Conservation (phyloP, 1,139 yeast genomes). For the Geotrichum europaeum region DNA sequence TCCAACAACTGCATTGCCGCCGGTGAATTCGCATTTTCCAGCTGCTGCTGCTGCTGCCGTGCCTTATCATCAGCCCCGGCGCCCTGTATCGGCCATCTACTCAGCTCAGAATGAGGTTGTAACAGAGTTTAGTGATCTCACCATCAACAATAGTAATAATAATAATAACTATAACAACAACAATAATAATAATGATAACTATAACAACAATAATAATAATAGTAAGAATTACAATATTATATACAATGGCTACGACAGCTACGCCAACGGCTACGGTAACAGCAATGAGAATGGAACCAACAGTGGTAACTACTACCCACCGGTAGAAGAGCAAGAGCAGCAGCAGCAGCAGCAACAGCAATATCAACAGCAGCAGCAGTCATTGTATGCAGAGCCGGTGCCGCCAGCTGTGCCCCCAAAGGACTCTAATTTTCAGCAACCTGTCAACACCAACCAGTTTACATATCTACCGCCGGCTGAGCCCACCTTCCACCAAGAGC, state of each 20-base stretch:
- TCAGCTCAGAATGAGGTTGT: neutral
- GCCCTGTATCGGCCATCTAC: slow-evolving; percentile 3
- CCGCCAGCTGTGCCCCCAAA: neutral
- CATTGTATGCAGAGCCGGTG: neutral
- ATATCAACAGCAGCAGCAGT: neutral
- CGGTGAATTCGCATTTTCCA: neutral
- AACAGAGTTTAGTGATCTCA: neutral
- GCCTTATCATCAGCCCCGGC: neutral
- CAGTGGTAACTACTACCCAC: neutral
- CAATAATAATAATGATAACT: neutral
- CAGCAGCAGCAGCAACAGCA: neutral
- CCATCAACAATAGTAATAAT: neutral
- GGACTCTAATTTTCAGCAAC: neutral
- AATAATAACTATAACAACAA: neutral
- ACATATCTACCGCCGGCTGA: neutral
- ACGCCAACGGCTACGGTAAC: too few relatives aligned
- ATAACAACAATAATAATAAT: neutral
- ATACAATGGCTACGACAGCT: neutral
- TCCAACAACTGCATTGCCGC: neutral
- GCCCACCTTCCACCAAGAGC: neutral
- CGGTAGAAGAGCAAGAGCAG: neutral
- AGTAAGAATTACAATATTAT: neutral
- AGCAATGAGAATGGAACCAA: neutral
- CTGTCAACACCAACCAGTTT: neutral
- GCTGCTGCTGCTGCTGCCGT: neutral